These are phyloP conservation scores for Cymbidium sinense DNA, from an alignment of 106 monocot species.

Conservation along the genomic window DNA sequence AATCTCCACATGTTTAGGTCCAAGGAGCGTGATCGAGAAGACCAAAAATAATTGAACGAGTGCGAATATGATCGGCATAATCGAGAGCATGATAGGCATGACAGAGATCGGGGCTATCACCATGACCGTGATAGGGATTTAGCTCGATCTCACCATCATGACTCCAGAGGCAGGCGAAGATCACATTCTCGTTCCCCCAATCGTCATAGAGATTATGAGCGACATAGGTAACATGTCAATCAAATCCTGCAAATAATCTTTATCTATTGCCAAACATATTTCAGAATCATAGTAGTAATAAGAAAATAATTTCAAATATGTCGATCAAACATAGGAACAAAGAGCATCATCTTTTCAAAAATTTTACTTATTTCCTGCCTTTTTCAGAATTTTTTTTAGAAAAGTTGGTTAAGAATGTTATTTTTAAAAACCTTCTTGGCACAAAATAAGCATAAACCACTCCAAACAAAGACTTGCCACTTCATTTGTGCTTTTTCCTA, in stretches of 20 bases:
- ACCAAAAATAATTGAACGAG: slow-evolving; percentile 19
- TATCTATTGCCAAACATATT: neutral
- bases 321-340: no score
- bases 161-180: slow-evolving; percentile 46
- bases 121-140: slow-evolving; percentile 26
- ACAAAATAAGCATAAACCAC: no score
- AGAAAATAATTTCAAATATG: no score
- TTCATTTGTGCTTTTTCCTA: no score
- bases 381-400: no score
- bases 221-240: slow-evolving; percentile 39
- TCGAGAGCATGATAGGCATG: slow-evolving; percentile 46
- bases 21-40: slow-evolving; percentile 46
- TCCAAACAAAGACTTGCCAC: no score
- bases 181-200: slow-evolving; percentile 63
- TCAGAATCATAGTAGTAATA: no score
- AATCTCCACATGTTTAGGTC: slow-evolving; percentile 29
- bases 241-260: neutral
- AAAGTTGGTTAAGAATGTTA: no score
- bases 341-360: no score
- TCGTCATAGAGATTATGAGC: slow-evolving; percentile 54
- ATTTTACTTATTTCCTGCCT: no score
- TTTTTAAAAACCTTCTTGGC: no score
- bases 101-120: slow-evolving; percentile 46
- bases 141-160: slow-evolving; percentile 35
- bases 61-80: slow-evolving; percentile 46